These are phyloP conservation scores for Fagopyrum tataricum DNA, from an alignment of 148 eudicot species.

Conservation along the genomic window DNA sequence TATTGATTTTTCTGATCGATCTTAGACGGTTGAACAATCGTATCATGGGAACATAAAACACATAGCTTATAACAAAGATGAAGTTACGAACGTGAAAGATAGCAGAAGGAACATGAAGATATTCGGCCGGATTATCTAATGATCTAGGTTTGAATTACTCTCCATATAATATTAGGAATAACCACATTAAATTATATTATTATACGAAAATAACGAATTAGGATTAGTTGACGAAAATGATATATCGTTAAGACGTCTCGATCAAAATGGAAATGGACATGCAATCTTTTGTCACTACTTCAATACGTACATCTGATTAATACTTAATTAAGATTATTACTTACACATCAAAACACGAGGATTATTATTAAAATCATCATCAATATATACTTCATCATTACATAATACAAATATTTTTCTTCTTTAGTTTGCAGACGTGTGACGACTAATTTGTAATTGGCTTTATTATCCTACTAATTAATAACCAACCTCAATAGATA, in stretches of 20 bases:
- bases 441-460: not conserved
- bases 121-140: not conserved
- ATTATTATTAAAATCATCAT: not conserved
- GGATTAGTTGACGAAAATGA: not conserved
- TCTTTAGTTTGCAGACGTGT: not conserved
- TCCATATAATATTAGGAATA: not conserved
- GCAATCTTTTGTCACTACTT: not conserved
- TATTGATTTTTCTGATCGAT: too few relatives aligned
- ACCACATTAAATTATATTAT: not conserved
- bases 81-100: too few relatives aligned
- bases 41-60: too few relatives aligned
- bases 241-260: slow-evolving; percentile 6
- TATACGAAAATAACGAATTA: not conserved
- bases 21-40: too few relatives aligned
- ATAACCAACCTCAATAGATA: not conserved
- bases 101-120: too few relatives aligned
- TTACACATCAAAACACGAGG: not conserved
- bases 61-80: too few relatives aligned
- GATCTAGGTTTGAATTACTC: not conserved
- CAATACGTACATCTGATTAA: not conserved
- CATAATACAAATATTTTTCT: not conserved
- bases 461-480: not conserved
- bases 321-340: not conserved
- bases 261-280: not conserved
- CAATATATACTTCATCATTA: not conserved